Evolutionary conservation across 352 stramenopile species (phyloP).

Genomic region (Pelagophyceae sp.): DNA sequence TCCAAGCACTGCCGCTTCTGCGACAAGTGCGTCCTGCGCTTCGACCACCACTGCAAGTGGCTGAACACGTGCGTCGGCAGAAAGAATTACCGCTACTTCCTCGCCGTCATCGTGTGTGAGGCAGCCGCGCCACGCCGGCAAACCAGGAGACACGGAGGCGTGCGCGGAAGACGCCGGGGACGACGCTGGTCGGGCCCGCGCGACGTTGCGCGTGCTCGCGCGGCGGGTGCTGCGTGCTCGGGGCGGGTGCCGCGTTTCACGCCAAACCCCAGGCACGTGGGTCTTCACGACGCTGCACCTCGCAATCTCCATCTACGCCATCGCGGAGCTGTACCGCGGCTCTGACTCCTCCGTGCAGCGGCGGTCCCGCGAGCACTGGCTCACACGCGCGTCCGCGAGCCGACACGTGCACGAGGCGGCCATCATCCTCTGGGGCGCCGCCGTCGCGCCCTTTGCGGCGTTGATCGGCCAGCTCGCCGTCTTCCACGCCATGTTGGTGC

Average conservation of each 20-base stretch:
- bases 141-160: too few relatives aligned
- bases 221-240: too few relatives aligned
- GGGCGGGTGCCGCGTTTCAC: too few relatives aligned
- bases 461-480: slow-evolving; percentile 48
- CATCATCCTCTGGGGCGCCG: slow-evolving; percentile 34
- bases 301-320: background rate
- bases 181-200: too few relatives aligned
- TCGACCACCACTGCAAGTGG: slow-evolving; percentile 95
- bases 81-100: slow-evolving; percentile 52
- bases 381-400: background rate
- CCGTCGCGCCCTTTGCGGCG: slow-evolving; percentile 35
- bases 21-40: slow-evolving; percentile 87
- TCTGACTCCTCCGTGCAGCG: background rate
- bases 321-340: background rate
- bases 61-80: slow-evolving; percentile 71
- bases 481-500: slow-evolving; percentile 49
- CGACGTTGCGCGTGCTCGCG: too few relatives aligned
- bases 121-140: too few relatives aligned
- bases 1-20: slow-evolving; percentile 85
- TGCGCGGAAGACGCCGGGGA: too few relatives aligned
- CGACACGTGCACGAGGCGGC: slow-evolving; percentile 17
- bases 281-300: slow-evolving; percentile 3
- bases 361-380: background rate
- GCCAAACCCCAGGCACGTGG: too few relatives aligned
- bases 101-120: slow-evolving; percentile 32